phyloP scores from a whole-genome alignment of 2,329 filamentous ascomycete species.

The Ophiostoma angusticollis region DNA sequence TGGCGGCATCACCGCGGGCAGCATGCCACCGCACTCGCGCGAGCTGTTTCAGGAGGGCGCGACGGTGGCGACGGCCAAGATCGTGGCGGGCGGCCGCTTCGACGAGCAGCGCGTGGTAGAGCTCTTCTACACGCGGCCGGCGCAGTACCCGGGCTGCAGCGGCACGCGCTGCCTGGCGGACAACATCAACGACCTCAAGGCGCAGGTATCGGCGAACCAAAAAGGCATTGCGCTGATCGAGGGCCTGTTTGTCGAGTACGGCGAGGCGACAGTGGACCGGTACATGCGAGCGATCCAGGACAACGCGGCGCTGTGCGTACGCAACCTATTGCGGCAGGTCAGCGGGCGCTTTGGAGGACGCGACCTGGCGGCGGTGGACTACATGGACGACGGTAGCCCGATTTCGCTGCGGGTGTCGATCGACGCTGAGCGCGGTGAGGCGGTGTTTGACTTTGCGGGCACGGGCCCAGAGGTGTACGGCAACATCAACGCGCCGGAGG shows the following conservation, averaged over 20 bases:
- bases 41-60: conserved; percentile 54
- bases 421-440: conserved; percentile 59
- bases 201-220: conserved; percentile 76
- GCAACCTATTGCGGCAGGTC: conserved; percentile 60
- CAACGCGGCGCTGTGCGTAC: conserved; percentile 66
- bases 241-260: conserved; percentile 63
- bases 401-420: conserved; percentile 67
- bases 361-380: conserved; percentile 63
- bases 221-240: conserved; percentile 72
- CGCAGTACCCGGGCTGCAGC: conserved; percentile 60
- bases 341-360: conserved; percentile 49
- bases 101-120: conserved; percentile 65
- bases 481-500: conserved; percentile 67
- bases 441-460: conserved; percentile 63
- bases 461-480: conserved; percentile 65
- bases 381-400: conserved; percentile 77
- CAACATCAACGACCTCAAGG: conserved; percentile 77
- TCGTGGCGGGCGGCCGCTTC: conserved; percentile 66
- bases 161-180: conserved; percentile 70
- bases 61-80: conserved; percentile 51
- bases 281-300: conserved; percentile 76
- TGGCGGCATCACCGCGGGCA: conserved; percentile 68
- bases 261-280: conserved; percentile 62
- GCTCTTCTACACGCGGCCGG: conserved; percentile 59
- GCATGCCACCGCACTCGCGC: conserved; percentile 66